phyloP scores from a whole-genome alignment of 1,284 basidiomycete species.

The Phellinidium pouzarii region DNA sequence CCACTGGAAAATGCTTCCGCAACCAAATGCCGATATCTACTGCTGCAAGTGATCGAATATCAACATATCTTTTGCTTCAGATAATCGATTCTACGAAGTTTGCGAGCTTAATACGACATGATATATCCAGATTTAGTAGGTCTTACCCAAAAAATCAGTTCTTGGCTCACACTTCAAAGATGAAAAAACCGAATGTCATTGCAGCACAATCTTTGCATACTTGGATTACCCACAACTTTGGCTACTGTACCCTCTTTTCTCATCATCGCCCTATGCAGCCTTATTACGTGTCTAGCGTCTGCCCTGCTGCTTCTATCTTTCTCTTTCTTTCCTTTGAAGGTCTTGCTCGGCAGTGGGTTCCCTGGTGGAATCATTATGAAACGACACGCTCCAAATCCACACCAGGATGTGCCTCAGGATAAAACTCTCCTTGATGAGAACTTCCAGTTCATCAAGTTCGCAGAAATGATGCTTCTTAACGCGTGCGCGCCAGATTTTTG shows the following conservation, averaged over 20 bases:
- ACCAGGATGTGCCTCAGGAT: background rate
- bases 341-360: background rate
- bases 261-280: background rate
- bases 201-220: background rate
- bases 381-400: background rate
- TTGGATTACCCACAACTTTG: background rate
- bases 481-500: background rate
- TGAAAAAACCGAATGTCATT: too few relatives aligned
- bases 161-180: too few relatives aligned
- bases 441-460: background rate
- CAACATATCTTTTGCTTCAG: too few relatives aligned
- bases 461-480: background rate
- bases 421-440: background rate
- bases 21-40: background rate
- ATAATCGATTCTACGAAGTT: background rate
- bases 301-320: background rate
- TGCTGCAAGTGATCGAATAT: background rate
- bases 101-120: too few relatives aligned
- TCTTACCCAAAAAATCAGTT: too few relatives aligned
- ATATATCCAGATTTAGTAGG: too few relatives aligned
- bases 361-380: background rate
- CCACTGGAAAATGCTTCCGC: too few relatives aligned
- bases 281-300: constrained; percentile 5
- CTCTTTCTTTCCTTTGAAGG: background rate
- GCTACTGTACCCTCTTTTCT: background rate